phyloP scores from a whole-genome alignment of 2,329 filamentous ascomycete species.

The Seiridium cupressi region DNA sequence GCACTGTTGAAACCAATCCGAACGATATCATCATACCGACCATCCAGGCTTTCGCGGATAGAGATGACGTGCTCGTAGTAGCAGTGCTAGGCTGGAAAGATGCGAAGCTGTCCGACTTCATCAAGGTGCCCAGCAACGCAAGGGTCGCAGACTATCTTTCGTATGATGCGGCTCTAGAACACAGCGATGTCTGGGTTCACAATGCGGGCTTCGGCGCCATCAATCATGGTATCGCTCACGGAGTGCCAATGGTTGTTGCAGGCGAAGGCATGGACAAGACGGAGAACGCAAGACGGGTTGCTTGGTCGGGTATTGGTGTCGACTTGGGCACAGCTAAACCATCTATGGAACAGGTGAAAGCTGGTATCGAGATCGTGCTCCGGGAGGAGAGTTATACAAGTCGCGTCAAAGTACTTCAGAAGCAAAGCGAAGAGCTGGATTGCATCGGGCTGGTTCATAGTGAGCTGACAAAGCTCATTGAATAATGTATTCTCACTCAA shows the following conservation, averaged over 20 bases:
- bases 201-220: constrained; percentile 40
- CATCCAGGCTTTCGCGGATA: constrained; percentile 25
- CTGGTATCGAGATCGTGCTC: constrained; percentile 27
- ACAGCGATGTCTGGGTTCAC: constrained; percentile 35
- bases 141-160: constrained; percentile 34
- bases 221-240: constrained; percentile 37
- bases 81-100: constrained; percentile 34
- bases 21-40: constrained; percentile 36
- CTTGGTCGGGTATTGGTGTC: constrained; percentile 31
- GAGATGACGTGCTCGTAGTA: constrained; percentile 27
- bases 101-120: constrained; percentile 19
- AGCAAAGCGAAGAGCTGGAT: constrained; percentile 26
- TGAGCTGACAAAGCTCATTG: constrained; percentile 7
- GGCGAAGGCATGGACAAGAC: constrained; percentile 41
- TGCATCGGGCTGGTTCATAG: constrained; percentile 27
- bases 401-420: constrained; percentile 21
- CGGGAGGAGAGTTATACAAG: constrained; percentile 16
- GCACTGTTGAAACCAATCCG: constrained; percentile 36
- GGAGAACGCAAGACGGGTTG: constrained; percentile 33
- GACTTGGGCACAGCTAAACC: constrained; percentile 28
- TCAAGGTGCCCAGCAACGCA: constrained; percentile 25
- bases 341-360: constrained; percentile 20
- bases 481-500: neutral
- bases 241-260: constrained; percentile 37
- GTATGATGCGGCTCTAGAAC: constrained; percentile 35